Evolutionary conservation across 2,329 filamentous ascomycete species (phyloP), one percentile per base, ranked within the genome.

Genomic region (Colletotrichum phormii): DNA sequence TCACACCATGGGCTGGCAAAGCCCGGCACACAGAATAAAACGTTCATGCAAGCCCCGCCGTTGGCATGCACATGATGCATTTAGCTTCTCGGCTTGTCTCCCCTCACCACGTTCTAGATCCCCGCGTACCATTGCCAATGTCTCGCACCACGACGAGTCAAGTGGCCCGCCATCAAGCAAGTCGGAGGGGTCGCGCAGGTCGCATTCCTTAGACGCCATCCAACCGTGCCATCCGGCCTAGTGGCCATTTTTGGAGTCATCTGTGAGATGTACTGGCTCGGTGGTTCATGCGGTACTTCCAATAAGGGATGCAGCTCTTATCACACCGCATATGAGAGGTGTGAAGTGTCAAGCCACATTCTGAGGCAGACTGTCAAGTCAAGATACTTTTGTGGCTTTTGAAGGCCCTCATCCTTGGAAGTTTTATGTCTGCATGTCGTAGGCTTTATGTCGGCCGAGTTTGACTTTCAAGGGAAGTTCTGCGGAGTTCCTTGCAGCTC

Each of bases 1-100:
- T 69, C 42, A 58, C 59, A 54, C 58, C 53, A 46, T 61, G 26
- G 42, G 60, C 46, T 70, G 31, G 66, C 65, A 64, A 71, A 54
- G 49, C 55, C 60, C 26, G 54, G 53, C 64, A 68, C 59, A 72
- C 42, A 54, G 46, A 37, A 35, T 42, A 60, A 64, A 70, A 64
- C 66, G 66, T 70, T 72, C 49, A 72, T 72, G 71, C 66, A 72
- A 65, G 54, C 71, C 66, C 71, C 66, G 66, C 66, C 66, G 46
- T 29, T 55, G 55, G 54, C 46, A 70, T 61, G 66, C 66, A 70
- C 70, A 72, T 72, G 66, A 72, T 72, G 66, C 70, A 42, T 49
- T 65, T 46, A 51, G 26, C 53, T 49, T 61, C 53, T 69, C 66
- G 66, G 54, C 55, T 61, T 51, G 37, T 29, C 33, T 65, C 54